A percentile compares a stretch with the other conserved stretches of the same genome.
phyloP scores from a whole-genome alignment of 1,284 basidiomycete species.

The Cryptococcus sp. region DNA sequence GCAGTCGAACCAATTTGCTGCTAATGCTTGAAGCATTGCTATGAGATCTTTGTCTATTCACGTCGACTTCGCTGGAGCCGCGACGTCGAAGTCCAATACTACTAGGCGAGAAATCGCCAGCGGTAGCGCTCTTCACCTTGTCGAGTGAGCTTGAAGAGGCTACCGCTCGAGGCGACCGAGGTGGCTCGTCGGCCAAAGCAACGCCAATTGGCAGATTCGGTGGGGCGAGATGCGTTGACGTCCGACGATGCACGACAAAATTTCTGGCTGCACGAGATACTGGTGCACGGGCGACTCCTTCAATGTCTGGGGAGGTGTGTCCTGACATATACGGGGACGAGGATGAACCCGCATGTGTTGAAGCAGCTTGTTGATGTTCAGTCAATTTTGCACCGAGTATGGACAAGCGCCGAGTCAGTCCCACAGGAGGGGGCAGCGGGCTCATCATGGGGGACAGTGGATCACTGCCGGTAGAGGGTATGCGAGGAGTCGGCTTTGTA shows the following conservation, averaged over 20 bases:
- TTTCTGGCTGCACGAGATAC: conserved; percentile 9
- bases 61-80: conserved; percentile 40
- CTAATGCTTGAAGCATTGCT: conserved; percentile 41
- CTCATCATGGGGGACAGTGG: conserved; percentile 22
- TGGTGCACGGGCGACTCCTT: neutral
- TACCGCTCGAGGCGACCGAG: conserved; percentile 26
- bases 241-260: conserved; percentile 24
- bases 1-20: conserved; percentile 35
- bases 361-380: conserved; percentile 7
- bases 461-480: conserved; percentile 8
- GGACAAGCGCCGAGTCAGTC: conserved; percentile 28
- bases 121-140: conserved; percentile 20
- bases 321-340: conserved; percentile 13
- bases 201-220: conserved; percentile 9
- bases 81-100: conserved; percentile 24
- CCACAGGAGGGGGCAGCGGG: conserved; percentile 20
- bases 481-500: conserved; percentile 9
- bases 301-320: conserved; percentile 11
- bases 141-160: conserved; percentile 33
- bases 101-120: conserved; percentile 17
- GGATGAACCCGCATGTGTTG: conserved; percentile 7
- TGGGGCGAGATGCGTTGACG: conserved; percentile 30
- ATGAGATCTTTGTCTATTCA: conserved; percentile 33
- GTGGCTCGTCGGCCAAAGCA: conserved; percentile 17
- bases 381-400: conserved; percentile 20